Evolutionary conservation across 108 stramenopile species (phyloP), one percentile per base, ranked within the genome.

Genomic region (Fragilaria radians): DNA sequence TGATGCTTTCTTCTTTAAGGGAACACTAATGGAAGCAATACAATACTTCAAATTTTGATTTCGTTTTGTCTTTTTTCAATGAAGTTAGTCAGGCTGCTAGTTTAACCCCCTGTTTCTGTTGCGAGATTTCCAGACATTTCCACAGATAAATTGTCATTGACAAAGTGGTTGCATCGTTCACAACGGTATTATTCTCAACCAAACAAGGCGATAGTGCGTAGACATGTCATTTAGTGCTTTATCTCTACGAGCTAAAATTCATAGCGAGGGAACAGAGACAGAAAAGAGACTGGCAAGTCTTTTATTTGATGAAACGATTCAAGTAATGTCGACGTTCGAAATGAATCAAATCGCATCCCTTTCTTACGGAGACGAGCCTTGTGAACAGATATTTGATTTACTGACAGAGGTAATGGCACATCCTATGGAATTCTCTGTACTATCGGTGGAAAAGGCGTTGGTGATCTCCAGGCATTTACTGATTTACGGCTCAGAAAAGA

Each of bases 261-360:
- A 32, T 3, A 46, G 19, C 14, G 33, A 57, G 18, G 65, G 65
- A 2, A 66, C 46, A 25, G 65, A 66, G 2, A 54, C 65, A 1
- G 51, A 66, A 49, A 58, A 27, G 19, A 58, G 65, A 27, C 53
- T 76, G 1, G 34, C 61, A 14, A 54, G 49, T 2, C 18, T 78
- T 11, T 50, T 84, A 17, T 58, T 63, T 57, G 71, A 85, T 31
- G 79, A 85, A 14, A 22, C 34, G 33, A 54, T 72, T 5, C 76
- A 80, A 42, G 72, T 81, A 28, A 18, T 85, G 14, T 65, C 72
- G 0, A 70, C 65, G 46, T 80, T 80, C 49, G 79, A 85, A 48
- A 46, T 85, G 32, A 85, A 85, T 52, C 76, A 73, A 32, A 42
- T 80, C 18, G 83, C 83, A 14, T 73, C 72, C 45, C 53, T 78